phyloP scores from a whole-genome alignment of 352 stramenopile species.

The Phytophthora citricola region DNA sequence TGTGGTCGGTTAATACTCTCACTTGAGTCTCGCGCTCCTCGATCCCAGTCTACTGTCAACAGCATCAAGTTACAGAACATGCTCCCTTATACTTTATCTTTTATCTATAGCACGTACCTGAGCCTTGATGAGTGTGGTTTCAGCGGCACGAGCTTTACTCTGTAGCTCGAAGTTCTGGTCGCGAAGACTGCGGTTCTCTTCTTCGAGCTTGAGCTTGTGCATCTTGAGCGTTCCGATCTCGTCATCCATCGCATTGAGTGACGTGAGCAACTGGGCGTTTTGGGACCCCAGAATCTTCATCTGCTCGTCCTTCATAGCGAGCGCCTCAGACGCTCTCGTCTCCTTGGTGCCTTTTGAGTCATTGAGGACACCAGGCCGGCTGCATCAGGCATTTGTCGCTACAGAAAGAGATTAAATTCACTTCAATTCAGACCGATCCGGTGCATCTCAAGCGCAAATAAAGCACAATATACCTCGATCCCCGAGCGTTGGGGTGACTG shows the following conservation, averaged over 20 bases:
- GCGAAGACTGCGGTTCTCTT: conserved; percentile 92
- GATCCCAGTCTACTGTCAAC: conserved; percentile 50
- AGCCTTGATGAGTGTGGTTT: conserved; percentile 85
- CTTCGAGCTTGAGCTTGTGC: conserved; percentile 74
- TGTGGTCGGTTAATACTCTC: conserved; percentile 95
- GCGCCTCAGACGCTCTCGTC: conserved; percentile 88
- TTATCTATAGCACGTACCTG: conserved; percentile 35
- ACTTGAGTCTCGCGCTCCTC: conserved; percentile 94
- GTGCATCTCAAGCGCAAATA: background rate
- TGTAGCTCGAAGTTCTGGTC: conserved; percentile 95
- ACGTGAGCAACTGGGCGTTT: conserved; percentile 88
- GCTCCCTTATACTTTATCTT: background rate
- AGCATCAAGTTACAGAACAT: conserved; percentile 1
- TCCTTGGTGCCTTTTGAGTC: conserved; percentile 82
- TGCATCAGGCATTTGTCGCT: conserved; percentile 34
- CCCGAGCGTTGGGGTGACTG: conserved; percentile 26
- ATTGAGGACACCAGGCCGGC: conserved; percentile 48
- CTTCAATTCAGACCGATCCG: background rate
- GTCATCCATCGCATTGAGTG: conserved; percentile 89
- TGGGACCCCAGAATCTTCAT: conserved; percentile 95
- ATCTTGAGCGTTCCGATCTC: conserved; percentile 71
- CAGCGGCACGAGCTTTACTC: conserved; percentile 86
- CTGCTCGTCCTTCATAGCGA: conserved; percentile 97
- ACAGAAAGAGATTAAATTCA: background rate
- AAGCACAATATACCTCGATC: conserved; percentile 21